Base-by-base conservation (phyloP, 1,139 yeast species). In the Spathaspora sp. region DNA sequence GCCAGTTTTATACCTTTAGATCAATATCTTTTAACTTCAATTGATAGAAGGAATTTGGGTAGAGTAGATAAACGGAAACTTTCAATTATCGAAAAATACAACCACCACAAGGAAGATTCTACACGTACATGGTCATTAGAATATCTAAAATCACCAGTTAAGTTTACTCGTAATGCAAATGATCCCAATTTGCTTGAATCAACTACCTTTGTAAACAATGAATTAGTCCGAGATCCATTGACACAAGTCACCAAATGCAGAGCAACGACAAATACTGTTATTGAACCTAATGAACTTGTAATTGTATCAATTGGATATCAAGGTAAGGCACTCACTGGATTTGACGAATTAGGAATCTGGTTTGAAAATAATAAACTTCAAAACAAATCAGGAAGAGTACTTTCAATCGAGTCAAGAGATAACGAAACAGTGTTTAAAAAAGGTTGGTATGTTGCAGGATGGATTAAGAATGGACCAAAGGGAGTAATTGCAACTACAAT, bases 401-500 rank as follows among this genome's bases (percentile, higher is more conserved):
- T 77, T 11, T 61, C 68, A 13, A 47, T 49, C 0, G 53, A 59
- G 2, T 64, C 64, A 1, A 49, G 58, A n/a, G 54, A 55, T 27
- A 55, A 53, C 15, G 60, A 55, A n/a, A 52, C 59, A 2, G 51
- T 60, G 17, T 64, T 50, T 43, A 60, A 54, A 20, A 70, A 74
- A 1, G 88, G 91, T 0, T 68, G 89, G 54, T 93, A 90, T 57
- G 83, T 89, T 1, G 74, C 93, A 4, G 99, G 99, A 0, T 93
- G 99, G 99, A 86, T 91, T 45, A 82, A 86, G 50, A 84, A 79
- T 47, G 96, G 97, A 0, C 89, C 97, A 7, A 78, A 80, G 33
- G 99, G 99, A 1, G 96, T 90, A 5, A 93, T 93, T 52, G 96
- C 96, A 11, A 78, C 87, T 13, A 89, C 99, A 0, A 89, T 93